A percentile compares a stretch with the other conserved stretches of the same genome.
These are phyloP conservation scores for Venturia asperata DNA, from an alignment of 2,329 filamentous ascomycete genomes.

Conservation along the genomic window DNA sequence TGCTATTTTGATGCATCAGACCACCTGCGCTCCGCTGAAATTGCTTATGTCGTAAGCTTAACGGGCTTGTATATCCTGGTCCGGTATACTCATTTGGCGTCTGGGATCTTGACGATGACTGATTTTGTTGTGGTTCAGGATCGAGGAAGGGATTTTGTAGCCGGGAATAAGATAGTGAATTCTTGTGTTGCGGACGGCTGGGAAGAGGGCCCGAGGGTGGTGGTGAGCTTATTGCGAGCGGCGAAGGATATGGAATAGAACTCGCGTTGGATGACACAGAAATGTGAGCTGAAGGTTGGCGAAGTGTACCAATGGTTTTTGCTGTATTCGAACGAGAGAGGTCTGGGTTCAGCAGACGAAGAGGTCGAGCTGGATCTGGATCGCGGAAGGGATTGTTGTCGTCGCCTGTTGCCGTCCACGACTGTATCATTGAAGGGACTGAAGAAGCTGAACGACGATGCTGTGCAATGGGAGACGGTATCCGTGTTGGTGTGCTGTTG, in stretches of 20 bases:
- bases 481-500: neutral
- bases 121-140: neutral
- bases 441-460: slow-evolving; percentile 14
- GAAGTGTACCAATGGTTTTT: slow-evolving; percentile 2
- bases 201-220: slow-evolving; percentile 1
- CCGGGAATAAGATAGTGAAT: slow-evolving; percentile 10
- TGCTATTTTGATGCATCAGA: slow-evolving; percentile 14
- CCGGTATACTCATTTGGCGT: neutral
- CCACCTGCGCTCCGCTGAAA: neutral
- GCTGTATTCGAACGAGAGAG: slow-evolving; percentile 16
- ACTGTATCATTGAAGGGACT: slow-evolving; percentile 16
- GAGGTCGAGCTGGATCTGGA: slow-evolving; percentile 11
- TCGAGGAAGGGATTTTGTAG: slow-evolving; percentile 16
- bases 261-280: neutral
- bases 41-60: neutral
- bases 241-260: neutral
- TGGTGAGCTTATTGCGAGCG: neutral
- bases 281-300: neutral
- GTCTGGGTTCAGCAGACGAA: slow-evolving; percentile 14
- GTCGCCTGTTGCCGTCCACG: slow-evolving; percentile 13
- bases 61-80: neutral
- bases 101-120: neutral
- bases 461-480: slow-evolving; percentile 15
- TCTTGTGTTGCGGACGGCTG: slow-evolving; percentile 6
- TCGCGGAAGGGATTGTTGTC: slow-evolving; percentile 19